Evolutionary conservation across 2,329 filamentous ascomycete species (phyloP).

Genomic region (Paecilomyces fulvus): DNA sequence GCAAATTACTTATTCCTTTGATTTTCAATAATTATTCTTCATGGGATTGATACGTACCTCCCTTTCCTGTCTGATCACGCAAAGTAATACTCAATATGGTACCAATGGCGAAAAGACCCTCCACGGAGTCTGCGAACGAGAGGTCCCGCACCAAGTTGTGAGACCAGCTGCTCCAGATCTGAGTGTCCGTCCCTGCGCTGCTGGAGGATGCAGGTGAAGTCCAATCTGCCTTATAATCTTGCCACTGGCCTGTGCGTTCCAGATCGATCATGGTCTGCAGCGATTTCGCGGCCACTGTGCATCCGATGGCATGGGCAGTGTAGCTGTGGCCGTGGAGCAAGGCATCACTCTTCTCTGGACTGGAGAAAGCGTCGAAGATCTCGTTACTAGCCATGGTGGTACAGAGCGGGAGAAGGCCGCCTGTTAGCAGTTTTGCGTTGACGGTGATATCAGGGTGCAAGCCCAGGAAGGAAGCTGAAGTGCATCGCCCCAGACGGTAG

Average conservation of each 20-base stretch:
- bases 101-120: conserved; percentile 64
- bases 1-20: neutral
- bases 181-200: conserved; percentile 1
- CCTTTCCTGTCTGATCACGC: conserved; percentile 37
- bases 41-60: conserved; percentile 24
- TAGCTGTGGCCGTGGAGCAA: conserved; percentile 80
- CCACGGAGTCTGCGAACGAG: conserved; percentile 49
- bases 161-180: conserved; percentile 65
- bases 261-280: conserved; percentile 52
- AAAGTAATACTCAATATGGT: conserved; percentile 62
- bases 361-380: conserved; percentile 64
- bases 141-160: conserved; percentile 49
- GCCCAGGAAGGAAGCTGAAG: conserved; percentile 60
- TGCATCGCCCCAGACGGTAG: conserved; percentile 68
- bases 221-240: conserved; percentile 47
- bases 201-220: conserved; percentile 1
- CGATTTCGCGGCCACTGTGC: conserved; percentile 64
- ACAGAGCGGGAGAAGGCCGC: conserved; percentile 68
- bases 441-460: conserved; percentile 66
- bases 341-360: conserved; percentile 67
- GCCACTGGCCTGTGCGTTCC: conserved; percentile 51
- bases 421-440: conserved; percentile 76
- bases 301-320: conserved; percentile 75
- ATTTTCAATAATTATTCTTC: neutral
- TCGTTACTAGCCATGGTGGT: conserved; percentile 65